Base-by-base conservation (phyloP, 352 stramenopile genomes). In the Phytophthora fragariaefolia region DNA sequence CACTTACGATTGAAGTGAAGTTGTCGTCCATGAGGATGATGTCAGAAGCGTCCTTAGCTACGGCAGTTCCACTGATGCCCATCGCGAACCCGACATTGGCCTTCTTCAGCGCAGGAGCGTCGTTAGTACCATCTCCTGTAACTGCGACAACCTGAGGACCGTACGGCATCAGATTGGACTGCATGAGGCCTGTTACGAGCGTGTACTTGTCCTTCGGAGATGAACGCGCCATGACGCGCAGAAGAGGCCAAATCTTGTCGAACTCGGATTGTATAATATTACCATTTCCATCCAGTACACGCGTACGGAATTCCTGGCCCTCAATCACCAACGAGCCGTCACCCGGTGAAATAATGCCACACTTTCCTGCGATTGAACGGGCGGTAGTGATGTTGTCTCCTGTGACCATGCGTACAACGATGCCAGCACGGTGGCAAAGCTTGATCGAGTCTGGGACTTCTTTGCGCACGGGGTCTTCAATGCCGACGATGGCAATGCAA, bases 331-430 rank as follows among this genome's bases (percentile, higher is more conserved):
- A 59, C 13, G 80, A 79, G 18, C 68, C 75, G 49, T 92, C 83
- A 26, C 66, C 69, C 6, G 74, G 71, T 23, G 65, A 76, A 48
- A 89, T 78, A 27, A 94, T 94, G 9, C 86, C 86, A 32, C 86
- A 92, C 47, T 94, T 92, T 36, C 75, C 73, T 17, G 86, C 86
- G 36, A 94, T 93, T 15, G 80, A 90, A 5, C 83, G 79, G 9
- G 86, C 86, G 17, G 98, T 99, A 9, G 94, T 86, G 59, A 99
- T 95, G 63, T 99, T 99, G 80, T 99, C 98, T 27, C 98, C 98
- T 17, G 98, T 99, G 40, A 99, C 93, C 97, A 99, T 99, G 43
- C 97, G 93, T 38, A 99, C 97, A 34, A 97, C 84, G 69, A 99
- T 99, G 40, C 98, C 98, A 5, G 97, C 97, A 6, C 80, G 79